phyloP scores from a whole-genome alignment of 768 basidiomycete species.

The Suillus placidus region DNA sequence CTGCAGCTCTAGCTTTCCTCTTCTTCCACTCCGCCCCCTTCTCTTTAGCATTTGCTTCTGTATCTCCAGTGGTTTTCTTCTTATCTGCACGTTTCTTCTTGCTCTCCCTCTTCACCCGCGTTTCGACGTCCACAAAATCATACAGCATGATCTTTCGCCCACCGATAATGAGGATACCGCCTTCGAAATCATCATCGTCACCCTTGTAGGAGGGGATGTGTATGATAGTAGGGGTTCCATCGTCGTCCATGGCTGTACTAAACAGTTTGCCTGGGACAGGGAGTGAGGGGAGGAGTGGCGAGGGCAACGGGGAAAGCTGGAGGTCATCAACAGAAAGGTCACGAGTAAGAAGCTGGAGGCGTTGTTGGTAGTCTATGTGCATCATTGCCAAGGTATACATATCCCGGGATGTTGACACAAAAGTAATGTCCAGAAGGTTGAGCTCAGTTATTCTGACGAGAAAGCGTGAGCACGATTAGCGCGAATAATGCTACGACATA shows the following conservation, averaged over 20 bases:
- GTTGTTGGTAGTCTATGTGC: constrained; percentile 61
- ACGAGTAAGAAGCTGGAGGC: constrained; percentile 64
- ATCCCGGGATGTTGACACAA: constrained; percentile 48
- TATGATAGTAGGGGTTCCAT: constrained; percentile 45
- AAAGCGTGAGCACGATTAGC: constrained; percentile 6
- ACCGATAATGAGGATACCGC: constrained; percentile 74
- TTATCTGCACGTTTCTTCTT: constrained; percentile 57
- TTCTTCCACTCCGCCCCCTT: constrained; percentile 54
- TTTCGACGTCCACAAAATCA: constrained; percentile 52
- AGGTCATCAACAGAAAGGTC: constrained; percentile 51
- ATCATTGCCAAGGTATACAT: constrained; percentile 65
- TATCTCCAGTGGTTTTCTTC: constrained; percentile 50
- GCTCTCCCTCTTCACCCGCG: constrained; percentile 53
- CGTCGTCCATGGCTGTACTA: constrained; percentile 29
- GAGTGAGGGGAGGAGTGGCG: constrained; percentile 53
- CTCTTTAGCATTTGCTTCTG: constrained; percentile 48
- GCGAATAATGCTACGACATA: constrained; percentile 39
- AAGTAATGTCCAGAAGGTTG: constrained; percentile 67
- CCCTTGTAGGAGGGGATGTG: constrained; percentile 29
- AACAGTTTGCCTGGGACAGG: constrained; percentile 53
- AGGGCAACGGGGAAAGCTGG: constrained; percentile 51
- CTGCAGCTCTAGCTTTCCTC: constrained; percentile 54
- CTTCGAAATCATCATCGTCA: constrained; percentile 43
- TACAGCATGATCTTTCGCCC: constrained; percentile 66
- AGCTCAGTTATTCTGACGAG: constrained; percentile 59